These are phyloP conservation scores for Xanthoconium purpureum DNA, from an alignment of 768 basidiomycete genomes.

Conservation along the genomic window DNA sequence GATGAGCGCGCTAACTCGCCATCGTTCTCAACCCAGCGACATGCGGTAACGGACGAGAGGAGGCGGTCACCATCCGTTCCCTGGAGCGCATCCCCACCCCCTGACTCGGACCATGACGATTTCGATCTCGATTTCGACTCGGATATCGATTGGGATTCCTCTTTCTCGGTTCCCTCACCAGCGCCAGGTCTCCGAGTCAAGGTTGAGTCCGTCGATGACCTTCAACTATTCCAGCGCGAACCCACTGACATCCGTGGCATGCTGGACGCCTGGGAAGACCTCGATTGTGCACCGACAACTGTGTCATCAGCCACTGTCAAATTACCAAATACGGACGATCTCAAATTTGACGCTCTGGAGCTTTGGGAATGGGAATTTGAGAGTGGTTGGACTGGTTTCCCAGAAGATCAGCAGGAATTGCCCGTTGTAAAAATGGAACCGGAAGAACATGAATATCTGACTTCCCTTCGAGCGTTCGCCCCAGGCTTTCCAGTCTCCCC, in stretches of 20 bases:
- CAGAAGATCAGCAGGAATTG: slow-evolving; percentile 19
- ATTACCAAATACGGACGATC: slow-evolving; percentile 33
- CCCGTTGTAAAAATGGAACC: slow-evolving; percentile 39
- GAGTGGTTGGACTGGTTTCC: slow-evolving; percentile 20
- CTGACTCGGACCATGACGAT: slow-evolving; percentile 53
- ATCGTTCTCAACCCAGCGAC: slow-evolving; percentile 25
- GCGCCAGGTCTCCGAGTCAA: slow-evolving; percentile 15
- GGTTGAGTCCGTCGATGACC: slow-evolving; percentile 26
- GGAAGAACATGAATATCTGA: slow-evolving; percentile 37
- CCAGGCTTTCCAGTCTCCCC: slow-evolving; percentile 13
- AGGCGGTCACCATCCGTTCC: slow-evolving; percentile 61
- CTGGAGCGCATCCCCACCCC: slow-evolving; percentile 64
- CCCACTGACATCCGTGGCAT: slow-evolving; percentile 59
- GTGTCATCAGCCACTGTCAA: slow-evolving; percentile 30
- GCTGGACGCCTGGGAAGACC: slow-evolving; percentile 68
- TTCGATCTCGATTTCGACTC: slow-evolving; percentile 53
- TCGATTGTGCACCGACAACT: slow-evolving; percentile 39
- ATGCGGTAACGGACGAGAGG: slow-evolving; percentile 23
- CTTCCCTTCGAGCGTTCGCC: slow-evolving; percentile 3
- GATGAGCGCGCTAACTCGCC: slow-evolving; percentile 35
- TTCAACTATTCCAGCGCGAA: slow-evolving; percentile 52
- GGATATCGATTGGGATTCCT: slow-evolving; percentile 61
- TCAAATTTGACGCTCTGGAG: slow-evolving; percentile 43
- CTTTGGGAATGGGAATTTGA: slow-evolving; percentile 38
- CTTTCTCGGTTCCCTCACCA: slow-evolving; percentile 31